phyloP scores from a whole-genome alignment of 2,329 filamentous ascomycete genomes.

The Neocucurbitaria cava region DNA sequence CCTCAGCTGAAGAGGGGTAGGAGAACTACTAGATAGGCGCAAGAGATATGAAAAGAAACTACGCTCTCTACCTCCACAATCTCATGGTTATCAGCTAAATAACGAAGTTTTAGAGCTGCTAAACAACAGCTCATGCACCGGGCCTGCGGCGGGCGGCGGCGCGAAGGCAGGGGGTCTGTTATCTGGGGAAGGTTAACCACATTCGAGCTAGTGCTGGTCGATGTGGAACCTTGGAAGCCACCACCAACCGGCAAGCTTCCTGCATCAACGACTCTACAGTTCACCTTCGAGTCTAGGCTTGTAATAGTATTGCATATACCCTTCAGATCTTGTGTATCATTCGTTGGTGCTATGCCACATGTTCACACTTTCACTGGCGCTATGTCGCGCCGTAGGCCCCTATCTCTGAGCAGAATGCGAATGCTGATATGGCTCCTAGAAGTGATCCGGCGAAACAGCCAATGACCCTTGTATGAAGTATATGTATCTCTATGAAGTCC shows the following conservation, averaged over 20 bases:
- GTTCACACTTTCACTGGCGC: constrained; percentile 2
- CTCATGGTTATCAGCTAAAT: constrained; percentile 6
- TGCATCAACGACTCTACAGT: background rate
- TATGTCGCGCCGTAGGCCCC: constrained; percentile 20
- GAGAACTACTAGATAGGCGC: background rate
- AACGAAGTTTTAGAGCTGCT: constrained; percentile 4
- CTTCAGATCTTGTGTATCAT: background rate
- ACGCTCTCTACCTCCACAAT: constrained; percentile 1
- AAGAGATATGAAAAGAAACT: background rate
- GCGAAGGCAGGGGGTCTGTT: constrained; percentile 13
- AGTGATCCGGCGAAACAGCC: background rate
- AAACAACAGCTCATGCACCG: constrained; percentile 5
- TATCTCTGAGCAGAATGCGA: constrained; percentile 17
- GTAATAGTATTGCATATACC: background rate
- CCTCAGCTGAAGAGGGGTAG: background rate
- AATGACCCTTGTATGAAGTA: background rate
- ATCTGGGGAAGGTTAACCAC: constrained; percentile 12
- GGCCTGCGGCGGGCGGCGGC: constrained; percentile 22
- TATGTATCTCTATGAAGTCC: constrained; percentile 3
- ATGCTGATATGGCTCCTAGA: constrained; percentile 4
- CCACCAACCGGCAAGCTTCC: constrained; percentile 1
- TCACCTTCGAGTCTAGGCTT: background rate
- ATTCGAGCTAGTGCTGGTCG: background rate
- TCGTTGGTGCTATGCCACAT: background rate
- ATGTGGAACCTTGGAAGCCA: background rate